phyloP scores from a whole-genome alignment of 2,329 filamentous ascomycete species.

The Arachnopeziza araneosa region DNA sequence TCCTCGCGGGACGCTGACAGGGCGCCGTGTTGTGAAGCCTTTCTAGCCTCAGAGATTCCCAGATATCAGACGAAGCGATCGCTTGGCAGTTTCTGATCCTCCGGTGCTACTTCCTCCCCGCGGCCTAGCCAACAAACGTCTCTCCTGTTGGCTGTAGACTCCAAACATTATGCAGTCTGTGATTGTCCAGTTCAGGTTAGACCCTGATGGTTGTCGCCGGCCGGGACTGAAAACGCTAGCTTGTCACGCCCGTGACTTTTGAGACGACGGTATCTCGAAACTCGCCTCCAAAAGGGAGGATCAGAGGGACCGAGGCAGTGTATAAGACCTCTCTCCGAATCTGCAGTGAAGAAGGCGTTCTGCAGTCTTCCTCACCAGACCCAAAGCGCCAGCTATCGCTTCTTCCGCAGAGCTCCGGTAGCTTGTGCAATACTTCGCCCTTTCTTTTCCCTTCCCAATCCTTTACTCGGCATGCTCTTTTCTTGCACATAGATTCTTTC shows the following conservation, averaged over 20 bases:
- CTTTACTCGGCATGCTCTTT: slow-evolving; percentile 13
- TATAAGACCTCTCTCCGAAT: slow-evolving; percentile 17
- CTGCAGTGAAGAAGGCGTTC: slow-evolving; percentile 8
- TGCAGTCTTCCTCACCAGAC: slow-evolving; percentile 27
- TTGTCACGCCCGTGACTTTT: slow-evolving; percentile 23
- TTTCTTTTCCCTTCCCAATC: slow-evolving; percentile 21
- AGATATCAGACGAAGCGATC: neutral
- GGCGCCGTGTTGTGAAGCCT: neutral
- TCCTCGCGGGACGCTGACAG: neutral
- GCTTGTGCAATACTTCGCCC: slow-evolving; percentile 28
- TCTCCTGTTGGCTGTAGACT: slow-evolving; percentile 7
- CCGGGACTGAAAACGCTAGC: slow-evolving; percentile 27
- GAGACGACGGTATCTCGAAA: slow-evolving; percentile 24
- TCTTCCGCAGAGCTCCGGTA: slow-evolving; percentile 43
- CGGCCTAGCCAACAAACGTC: neutral
- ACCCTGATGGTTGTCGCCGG: slow-evolving; percentile 9
- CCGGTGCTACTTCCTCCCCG: neutral
- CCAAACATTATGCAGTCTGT: slow-evolving; percentile 22
- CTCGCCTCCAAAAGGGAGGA: slow-evolving; percentile 22
- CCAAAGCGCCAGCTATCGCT: slow-evolving; percentile 22
- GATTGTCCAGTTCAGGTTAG: slow-evolving; percentile 7
- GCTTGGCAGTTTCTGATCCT: neutral
- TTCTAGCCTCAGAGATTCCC: neutral
- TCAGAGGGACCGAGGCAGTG: slow-evolving; percentile 13
- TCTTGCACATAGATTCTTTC: slow-evolving; percentile 16